A percentile compares a stretch with the other conserved stretches of the same genome.
Conservation (phyloP, 2,329 filamentous ascomycete species). For the Penicillium sp. region DNA sequence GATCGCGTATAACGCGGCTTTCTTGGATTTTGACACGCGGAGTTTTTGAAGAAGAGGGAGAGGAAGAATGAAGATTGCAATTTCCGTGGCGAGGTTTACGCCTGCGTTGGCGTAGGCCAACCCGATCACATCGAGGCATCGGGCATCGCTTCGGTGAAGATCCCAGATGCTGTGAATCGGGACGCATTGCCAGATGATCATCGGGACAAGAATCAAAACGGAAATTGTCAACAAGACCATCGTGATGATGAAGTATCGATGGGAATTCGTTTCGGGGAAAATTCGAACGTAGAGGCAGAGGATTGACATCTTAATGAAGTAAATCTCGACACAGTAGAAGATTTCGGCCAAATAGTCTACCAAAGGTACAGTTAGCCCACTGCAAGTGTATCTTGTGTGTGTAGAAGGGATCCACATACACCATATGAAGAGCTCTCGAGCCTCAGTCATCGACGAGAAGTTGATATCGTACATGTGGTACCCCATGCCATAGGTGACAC, state of each 20-base stretch:
- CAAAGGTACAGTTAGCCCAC: neutral
- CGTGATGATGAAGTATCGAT: constrained; percentile 1
- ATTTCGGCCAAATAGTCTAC: constrained; percentile 19
- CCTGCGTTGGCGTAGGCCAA: constrained; percentile 8
- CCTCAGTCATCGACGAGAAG: neutral
- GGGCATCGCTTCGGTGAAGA: neutral
- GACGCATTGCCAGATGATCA: constrained; percentile 8
- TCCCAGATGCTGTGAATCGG: constrained; percentile 5
- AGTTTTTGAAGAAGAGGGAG: constrained; percentile 4
- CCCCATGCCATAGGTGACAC: constrained; percentile 4
- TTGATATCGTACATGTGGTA: constrained; percentile 9
- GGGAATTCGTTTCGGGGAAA: constrained; percentile 13
- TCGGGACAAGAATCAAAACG: constrained; percentile 1
- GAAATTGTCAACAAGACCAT: neutral
- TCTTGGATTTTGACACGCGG: neutral
- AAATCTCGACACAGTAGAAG: constrained; percentile 1
- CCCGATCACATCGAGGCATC: constrained; percentile 2
- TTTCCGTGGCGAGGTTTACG: constrained; percentile 6
- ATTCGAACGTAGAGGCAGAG: constrained; percentile 18
- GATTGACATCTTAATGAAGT: constrained; percentile 17
- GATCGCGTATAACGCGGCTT: constrained; percentile 2
- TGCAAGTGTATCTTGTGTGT: neutral
- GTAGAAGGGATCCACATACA: neutral
- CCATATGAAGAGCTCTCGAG: neutral
- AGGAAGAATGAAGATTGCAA: constrained; percentile 5